Percentiles rank a stretch among this genome's conserved stretches.
phyloP scores from a whole-genome alignment of 2,329 filamentous ascomycete species.

The Paecilomyces formosus region DNA sequence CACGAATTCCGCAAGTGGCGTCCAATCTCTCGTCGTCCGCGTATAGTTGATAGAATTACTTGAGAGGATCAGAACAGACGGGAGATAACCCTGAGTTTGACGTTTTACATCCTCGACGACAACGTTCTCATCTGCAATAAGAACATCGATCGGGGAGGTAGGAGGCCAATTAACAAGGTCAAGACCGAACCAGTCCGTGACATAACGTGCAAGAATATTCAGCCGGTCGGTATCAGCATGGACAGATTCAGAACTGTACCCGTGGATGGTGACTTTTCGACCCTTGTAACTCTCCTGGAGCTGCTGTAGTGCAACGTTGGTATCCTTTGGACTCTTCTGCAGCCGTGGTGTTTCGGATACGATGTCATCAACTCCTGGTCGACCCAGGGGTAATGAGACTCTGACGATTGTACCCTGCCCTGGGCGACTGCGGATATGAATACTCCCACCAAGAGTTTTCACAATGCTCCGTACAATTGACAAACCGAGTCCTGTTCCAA shows the following conservation, averaged over 20 bases:
- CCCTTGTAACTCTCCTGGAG: slow-evolving; percentile 19
- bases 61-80: slow-evolving; percentile 31
- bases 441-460: slow-evolving; percentile 51
- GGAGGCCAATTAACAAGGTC: slow-evolving; percentile 24
- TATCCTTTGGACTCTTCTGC: slow-evolving; percentile 13
- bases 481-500: slow-evolving; percentile 48
- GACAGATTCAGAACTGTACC: slow-evolving; percentile 13
- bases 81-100: slow-evolving; percentile 11
- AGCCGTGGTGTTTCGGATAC: slow-evolving; percentile 10
- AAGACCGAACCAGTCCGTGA: slow-evolving; percentile 31
- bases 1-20: slow-evolving; percentile 22
- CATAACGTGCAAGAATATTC: slow-evolving; percentile 20
- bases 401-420: slow-evolving; percentile 50
- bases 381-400: slow-evolving; percentile 39
- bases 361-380: slow-evolving; percentile 19
- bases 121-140: slow-evolving; percentile 26
- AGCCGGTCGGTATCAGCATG: slow-evolving; percentile 14
- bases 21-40: slow-evolving; percentile 18
- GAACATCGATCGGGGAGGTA: slow-evolving; percentile 20
- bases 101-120: slow-evolving; percentile 14
- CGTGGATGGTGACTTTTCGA: slow-evolving; percentile 22
- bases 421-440: slow-evolving; percentile 49
- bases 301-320: slow-evolving; percentile 13
- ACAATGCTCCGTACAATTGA: slow-evolving; percentile 58
- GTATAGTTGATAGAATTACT: slow-evolving; percentile 28